phyloP scores from a whole-genome alignment of 768 basidiomycete species.

The Boletus bicolor region DNA sequence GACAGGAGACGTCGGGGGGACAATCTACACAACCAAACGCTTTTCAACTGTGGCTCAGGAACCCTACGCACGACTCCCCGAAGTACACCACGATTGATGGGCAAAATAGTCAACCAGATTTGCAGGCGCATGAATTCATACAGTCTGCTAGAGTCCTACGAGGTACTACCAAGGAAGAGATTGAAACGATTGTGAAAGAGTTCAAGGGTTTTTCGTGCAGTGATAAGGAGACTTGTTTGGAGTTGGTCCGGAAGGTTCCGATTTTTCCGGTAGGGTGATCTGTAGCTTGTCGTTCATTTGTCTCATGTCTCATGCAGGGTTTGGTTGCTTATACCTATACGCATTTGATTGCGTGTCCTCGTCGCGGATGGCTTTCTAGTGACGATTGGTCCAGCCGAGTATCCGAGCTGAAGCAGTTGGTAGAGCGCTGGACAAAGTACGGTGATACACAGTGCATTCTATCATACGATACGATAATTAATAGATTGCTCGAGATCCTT shows the following conservation, averaged over 20 bases:
- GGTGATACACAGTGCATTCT: slow-evolving; percentile 12
- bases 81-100: slow-evolving; percentile 25
- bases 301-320: slow-evolving; percentile 19
- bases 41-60: slow-evolving; percentile 15
- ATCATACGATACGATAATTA: slow-evolving; percentile 11
- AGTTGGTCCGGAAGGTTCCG: slow-evolving; percentile 12
- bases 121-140: not conserved
- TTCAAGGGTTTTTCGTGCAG: slow-evolving; percentile 13
- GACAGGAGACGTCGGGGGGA: not conserved
- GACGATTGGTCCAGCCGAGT: slow-evolving; percentile 9
- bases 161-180: slow-evolving; percentile 5
- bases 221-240: slow-evolving; percentile 12
- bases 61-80: not conserved
- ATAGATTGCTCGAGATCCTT: slow-evolving; percentile 14
- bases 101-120: not conserved
- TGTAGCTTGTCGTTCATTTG: not conserved
- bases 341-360: slow-evolving; percentile 20
- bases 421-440: slow-evolving; percentile 4
- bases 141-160: slow-evolving; percentile 12
- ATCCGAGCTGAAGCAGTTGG: slow-evolving; percentile 7
- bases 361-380: slow-evolving; percentile 5
- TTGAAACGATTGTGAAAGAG: slow-evolving; percentile 18
- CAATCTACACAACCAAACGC: slow-evolving; percentile 1
- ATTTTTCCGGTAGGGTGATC: slow-evolving; percentile 24
- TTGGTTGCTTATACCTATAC: slow-evolving; percentile 30